These are phyloP conservation scores for Geotrichum histeridarum DNA, from an alignment of 1,139 yeast genomes.

Conservation along the genomic window DNA sequence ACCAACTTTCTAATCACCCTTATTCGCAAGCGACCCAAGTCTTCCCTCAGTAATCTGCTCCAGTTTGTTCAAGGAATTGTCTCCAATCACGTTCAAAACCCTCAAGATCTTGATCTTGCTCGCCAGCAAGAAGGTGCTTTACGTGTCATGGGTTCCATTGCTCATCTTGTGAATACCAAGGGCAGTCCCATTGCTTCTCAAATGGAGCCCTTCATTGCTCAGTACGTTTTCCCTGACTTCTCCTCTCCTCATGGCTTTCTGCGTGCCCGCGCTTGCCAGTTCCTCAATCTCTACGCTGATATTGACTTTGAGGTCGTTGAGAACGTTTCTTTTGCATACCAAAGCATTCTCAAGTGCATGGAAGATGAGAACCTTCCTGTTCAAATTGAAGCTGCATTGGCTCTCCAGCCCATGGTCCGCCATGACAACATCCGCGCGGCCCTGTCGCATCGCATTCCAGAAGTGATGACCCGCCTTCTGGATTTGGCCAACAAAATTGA, in stretches of 20 bases:
- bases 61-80: constrained; percentile 60
- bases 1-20: constrained; percentile 68
- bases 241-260: constrained; percentile 62
- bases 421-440: constrained; percentile 63
- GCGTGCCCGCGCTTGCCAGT: constrained; percentile 79
- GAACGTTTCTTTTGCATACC: constrained; percentile 52
- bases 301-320: constrained; percentile 50
- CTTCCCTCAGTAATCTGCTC: constrained; percentile 58
- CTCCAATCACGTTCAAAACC: constrained; percentile 39
- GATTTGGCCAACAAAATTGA: constrained; percentile 77
- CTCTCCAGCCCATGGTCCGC: constrained; percentile 71
- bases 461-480: constrained; percentile 75
- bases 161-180: constrained; percentile 52
- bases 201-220: constrained; percentile 63
- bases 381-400: constrained; percentile 75
- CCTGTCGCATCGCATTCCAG: constrained; percentile 62
- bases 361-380: constrained; percentile 60
- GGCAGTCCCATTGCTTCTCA: constrained; percentile 56
- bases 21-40: constrained; percentile 58
- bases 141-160: constrained; percentile 68
- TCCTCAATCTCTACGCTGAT: constrained; percentile 62
- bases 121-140: constrained; percentile 74
- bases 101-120: constrained; percentile 53
- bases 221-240: constrained; percentile 68
- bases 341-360: constrained; percentile 63